These are phyloP conservation scores for Amanita fuliginea DNA, from an alignment of 768 basidiomycete genomes.

Conservation along the genomic window DNA sequence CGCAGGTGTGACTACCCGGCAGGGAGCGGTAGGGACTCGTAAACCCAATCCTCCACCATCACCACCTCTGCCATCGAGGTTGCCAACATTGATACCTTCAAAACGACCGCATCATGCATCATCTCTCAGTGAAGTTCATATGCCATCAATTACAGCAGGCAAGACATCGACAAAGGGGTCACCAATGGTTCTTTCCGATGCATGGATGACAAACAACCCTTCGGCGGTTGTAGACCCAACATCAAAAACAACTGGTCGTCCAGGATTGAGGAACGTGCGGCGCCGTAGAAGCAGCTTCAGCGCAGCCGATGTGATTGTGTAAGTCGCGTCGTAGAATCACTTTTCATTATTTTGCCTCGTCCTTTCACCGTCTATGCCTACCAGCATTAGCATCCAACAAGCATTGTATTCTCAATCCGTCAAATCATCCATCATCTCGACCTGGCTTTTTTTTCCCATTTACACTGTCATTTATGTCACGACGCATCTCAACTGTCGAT, in stretches of 20 bases:
- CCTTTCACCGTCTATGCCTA: slow-evolving; percentile 4
- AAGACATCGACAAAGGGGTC: neutral
- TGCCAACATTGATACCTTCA: slow-evolving; percentile 58
- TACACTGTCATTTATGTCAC: neutral
- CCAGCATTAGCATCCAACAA: neutral
- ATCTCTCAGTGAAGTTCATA: slow-evolving; percentile 40
- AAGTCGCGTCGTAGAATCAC: slow-evolving; percentile 9
- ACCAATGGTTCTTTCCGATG: slow-evolving; percentile 29
- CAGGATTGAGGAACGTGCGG: slow-evolving; percentile 61
- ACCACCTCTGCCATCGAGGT: slow-evolving; percentile 55
- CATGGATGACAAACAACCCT: slow-evolving; percentile 71
- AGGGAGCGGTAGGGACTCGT: slow-evolving; percentile 9
- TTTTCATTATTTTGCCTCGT: slow-evolving; percentile 2
- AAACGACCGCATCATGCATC: slow-evolving; percentile 40
- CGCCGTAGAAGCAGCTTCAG: slow-evolving; percentile 83
- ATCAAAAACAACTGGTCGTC: slow-evolving; percentile 56
- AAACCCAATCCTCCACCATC: slow-evolving; percentile 42
- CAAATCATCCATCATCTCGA: neutral
- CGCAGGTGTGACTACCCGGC: slow-evolving; percentile 13
- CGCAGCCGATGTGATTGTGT: slow-evolving; percentile 76
- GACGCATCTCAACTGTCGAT: neutral
- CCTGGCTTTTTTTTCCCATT: neutral
- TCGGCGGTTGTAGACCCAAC: slow-evolving; percentile 62
- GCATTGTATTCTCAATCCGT: neutral
- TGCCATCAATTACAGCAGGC: slow-evolving; percentile 17